Percentiles rank a stretch among this genome's conserved stretches.
Evolutionary conservation across 192 early-diverging fungal genomes (phyloP).

Genomic region (Entomortierella beljakovae): DNA sequence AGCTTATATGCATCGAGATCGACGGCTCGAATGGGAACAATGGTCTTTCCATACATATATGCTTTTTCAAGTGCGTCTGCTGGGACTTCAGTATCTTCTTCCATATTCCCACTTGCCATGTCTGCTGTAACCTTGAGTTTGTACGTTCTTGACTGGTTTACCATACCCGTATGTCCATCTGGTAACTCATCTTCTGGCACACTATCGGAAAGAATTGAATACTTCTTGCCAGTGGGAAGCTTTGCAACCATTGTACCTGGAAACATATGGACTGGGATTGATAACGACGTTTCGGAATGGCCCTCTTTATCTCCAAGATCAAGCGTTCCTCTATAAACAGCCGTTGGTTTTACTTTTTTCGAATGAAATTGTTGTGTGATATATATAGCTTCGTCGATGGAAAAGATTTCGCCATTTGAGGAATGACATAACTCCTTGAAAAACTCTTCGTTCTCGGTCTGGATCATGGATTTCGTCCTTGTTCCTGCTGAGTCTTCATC

Average conservation of each 20-base stretch:
- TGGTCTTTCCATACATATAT: constrained; percentile 75
- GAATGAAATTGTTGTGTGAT: constrained; percentile 58
- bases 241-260: constrained; percentile 65
- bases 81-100: constrained; percentile 46
- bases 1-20: constrained; percentile 74
- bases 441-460: constrained; percentile 65
- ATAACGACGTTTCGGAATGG: constrained; percentile 54
- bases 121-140: constrained; percentile 40
- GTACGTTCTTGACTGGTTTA: constrained; percentile 46
- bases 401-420: constrained; percentile 45
- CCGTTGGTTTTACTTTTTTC: constrained; percentile 66
- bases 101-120: constrained; percentile 29
- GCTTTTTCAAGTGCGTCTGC: constrained; percentile 70
- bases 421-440: constrained; percentile 55
- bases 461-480: constrained; percentile 10
- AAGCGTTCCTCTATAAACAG: constrained; percentile 64
- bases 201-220: constrained; percentile 63
- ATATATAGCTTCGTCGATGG: constrained; percentile 63
- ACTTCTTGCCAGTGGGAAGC: constrained; percentile 73
- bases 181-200: constrained; percentile 33
- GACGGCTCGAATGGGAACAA: constrained; percentile 69
- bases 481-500: constrained; percentile 12
- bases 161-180: constrained; percentile 50
- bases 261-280: constrained; percentile 69
- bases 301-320: constrained; percentile 63